A percentile compares a stretch with the other conserved stretches of the same genome.
phyloP scores from a whole-genome alignment of 2,329 filamentous ascomycete species.

The Zasmidium cellare region DNA sequence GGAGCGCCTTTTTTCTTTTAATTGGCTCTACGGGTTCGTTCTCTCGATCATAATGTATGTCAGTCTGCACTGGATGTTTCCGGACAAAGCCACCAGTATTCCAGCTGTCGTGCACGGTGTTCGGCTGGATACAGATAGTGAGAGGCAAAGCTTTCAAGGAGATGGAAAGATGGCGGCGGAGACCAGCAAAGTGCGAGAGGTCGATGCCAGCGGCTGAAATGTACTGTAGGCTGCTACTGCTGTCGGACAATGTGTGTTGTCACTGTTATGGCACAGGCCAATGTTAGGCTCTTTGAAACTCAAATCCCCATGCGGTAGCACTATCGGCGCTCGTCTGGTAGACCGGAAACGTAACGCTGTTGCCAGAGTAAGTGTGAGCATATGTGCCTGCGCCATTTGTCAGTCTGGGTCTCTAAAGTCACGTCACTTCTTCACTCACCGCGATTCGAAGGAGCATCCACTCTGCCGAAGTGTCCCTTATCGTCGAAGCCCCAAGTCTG shows the following conservation, averaged over 20 bases:
- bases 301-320: conserved; percentile 43
- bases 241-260: too few species aligned
- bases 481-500: conserved; percentile 31
- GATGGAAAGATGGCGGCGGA: neutral
- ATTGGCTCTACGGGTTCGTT: conserved; percentile 64
- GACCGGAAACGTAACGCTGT: conserved; percentile 40
- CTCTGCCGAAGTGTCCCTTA: conserved; percentile 29
- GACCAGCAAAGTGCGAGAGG: neutral
- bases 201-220: neutral
- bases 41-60: conserved; percentile 58
- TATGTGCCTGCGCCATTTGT: neutral
- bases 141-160: neutral
- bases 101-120: conserved; percentile 6
- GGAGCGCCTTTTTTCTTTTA: conserved; percentile 48
- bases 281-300: conserved; percentile 28
- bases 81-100: conserved; percentile 7
- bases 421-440: conserved; percentile 25
- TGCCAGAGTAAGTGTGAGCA: conserved; percentile 37
- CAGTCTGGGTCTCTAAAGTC: neutral
- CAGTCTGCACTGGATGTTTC: conserved; percentile 37
- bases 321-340: conserved; percentile 36
- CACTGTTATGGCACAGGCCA: too few species aligned
- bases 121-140: neutral
- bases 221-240: neutral
- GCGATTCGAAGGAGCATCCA: conserved; percentile 35